Evolutionary conservation across 345 rosid species (phyloP), one percentile per base, ranked within the genome.

Genomic region (Euphorbia lathyris): DNA sequence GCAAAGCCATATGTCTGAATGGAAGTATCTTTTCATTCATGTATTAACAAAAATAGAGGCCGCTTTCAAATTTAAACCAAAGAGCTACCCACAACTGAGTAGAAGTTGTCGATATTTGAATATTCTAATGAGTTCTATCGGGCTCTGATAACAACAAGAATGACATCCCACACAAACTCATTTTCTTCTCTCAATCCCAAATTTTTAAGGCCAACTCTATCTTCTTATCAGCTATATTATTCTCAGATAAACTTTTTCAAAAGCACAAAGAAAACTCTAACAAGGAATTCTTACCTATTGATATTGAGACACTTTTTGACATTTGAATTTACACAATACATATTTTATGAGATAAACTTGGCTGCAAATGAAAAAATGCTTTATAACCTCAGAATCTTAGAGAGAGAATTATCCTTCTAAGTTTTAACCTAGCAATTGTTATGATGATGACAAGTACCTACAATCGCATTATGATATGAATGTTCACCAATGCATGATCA

Each of bases 171-270:
- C 25, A 19, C 11, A 30, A 19, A 13, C 22, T 27, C 7, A 4
- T 27, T 32, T n/a, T n/a, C n/a, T 32, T 32, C 43, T 59, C 22
- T 59, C 22, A 17, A 9, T 58, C 36, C 8, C 32, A 60, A 34
- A 30, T 59, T 20, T 30, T 30, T 6, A 59, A 30, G 12, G 42
- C 22, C 22, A 30, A 59, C 2, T 6, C 45, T 19, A 3, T 47
- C 58, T 65, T 65, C 25, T 48, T 48, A 47, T 48, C 40, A 65
- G n/a, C 25, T 34, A n/a, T 25, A 19, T 65, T 65, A 22, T 29
- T 29, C 58, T 32, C 22, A 65, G 51, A 27, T 13, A 63, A 16
- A 22, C 20, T 58, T 42, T 25, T 43, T 12, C 9, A 26, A 42
- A n/a, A 13, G 53, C 53, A 43, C 12, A 27, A 47, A 47, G 17